Evolutionary conservation across 345 rosid species (phyloP).

Genomic region (Populus simonii): DNA sequence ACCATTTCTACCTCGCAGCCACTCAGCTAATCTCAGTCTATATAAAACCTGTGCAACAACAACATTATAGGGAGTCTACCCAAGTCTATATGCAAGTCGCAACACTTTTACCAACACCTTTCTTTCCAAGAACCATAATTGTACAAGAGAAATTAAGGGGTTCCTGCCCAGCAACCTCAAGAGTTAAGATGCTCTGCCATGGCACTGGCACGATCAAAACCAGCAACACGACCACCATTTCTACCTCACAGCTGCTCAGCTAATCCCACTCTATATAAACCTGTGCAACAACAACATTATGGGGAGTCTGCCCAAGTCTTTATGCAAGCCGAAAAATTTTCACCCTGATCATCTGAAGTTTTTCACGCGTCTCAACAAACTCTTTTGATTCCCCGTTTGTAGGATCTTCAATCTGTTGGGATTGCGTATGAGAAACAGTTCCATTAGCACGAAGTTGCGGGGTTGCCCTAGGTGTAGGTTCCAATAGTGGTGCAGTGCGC

Average conservation of each 20-base stretch:
- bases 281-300: conserved; percentile 98
- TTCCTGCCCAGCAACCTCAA: no score
- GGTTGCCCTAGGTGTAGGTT: conserved; percentile 67
- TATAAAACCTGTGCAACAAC: conserved; percentile 98
- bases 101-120: conserved; percentile 61
- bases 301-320: conserved; percentile 98
- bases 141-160: no score
- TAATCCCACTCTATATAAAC: conserved; percentile 92
- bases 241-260: conserved; percentile 98
- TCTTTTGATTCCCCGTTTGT: conserved; percentile 68
- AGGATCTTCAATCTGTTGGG: conserved; percentile 72
- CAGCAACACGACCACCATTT: conserved; percentile 98
- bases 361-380: conserved; percentile 90
- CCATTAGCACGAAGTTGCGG: conserved; percentile 77
- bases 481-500: conserved; percentile 71
- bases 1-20: conserved; percentile 91
- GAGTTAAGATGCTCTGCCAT: conserved; percentile 86
- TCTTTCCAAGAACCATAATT: no score
- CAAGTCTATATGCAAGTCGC: conserved; percentile 94
- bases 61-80: conserved; percentile 98
- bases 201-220: conserved; percentile 98
- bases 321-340: conserved; percentile 94
- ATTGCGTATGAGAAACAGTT: conserved; percentile 44
- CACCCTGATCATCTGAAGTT: conserved; percentile 95
- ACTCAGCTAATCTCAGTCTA: conserved; percentile 95